Evolutionary conservation across 2,329 filamentous ascomycete genomes (phyloP), one percentile per base, ranked within the genome.

Genomic region (Periconia macrospinosa): DNA sequence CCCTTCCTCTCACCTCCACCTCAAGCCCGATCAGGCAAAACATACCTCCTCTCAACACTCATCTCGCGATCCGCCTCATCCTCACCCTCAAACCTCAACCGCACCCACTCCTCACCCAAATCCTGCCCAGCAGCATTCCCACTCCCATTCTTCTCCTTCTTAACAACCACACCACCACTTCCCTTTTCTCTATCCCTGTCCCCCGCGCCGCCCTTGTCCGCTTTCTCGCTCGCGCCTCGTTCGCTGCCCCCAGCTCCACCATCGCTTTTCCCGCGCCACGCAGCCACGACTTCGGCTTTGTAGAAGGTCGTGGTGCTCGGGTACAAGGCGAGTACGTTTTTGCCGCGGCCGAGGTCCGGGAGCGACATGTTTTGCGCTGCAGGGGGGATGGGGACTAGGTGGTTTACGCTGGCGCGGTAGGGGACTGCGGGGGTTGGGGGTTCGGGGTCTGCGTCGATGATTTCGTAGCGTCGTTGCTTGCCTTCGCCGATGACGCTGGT

Each of bases 221-320:
- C 23, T 27, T 27, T 27, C 23, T 27, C 23, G 8, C 23, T 27
- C 23, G 23, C 23, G 23, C 23, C 23, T 27, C 23, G 23, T 19
- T 78, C 69, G 52, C 63, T 67, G 61, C 65, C 69, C 30, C 70
- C 57, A 20, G 68, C 70, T 42, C 71, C 69, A 27, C 66, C 48
- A 18, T 77, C 68, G 41, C 41, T 18, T 61, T 66, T 57, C 8
- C 66, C 67, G 23, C 62, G 69, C 76, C 78, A 79, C 7, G 65
- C 61, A 9, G 71, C 71, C 10, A 75, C 76, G 5, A 81, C 78
- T 58, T 81, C 78, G 1, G 79, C 79, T 57, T 79, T 79, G 62
- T 81, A 81, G 57, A 81, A 81, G 1, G 79, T 81, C n/a, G 79
- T 81, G 8, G 79, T 81, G 18, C 77, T 75, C 1, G 79, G 79